A percentile compares a stretch with the other conserved stretches of the same genome.
These are phyloP conservation scores for Papiliotrema terrestris DNA, from an alignment of 1,284 basidiomycete genomes.

Conservation along the genomic window DNA sequence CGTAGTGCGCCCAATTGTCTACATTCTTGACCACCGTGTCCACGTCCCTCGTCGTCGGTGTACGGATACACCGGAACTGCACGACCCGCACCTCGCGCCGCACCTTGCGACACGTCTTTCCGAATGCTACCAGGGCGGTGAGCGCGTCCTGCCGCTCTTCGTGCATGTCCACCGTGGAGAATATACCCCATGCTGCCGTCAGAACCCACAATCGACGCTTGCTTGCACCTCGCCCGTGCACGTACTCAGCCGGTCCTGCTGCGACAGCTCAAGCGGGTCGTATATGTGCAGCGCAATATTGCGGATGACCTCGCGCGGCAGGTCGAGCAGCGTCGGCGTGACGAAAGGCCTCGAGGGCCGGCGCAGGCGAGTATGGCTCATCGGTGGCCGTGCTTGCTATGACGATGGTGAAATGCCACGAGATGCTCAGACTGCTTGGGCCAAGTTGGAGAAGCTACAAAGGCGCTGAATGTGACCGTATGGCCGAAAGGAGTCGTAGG, in stretches of 20 bases:
- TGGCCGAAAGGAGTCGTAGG: no score
- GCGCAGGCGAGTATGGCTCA: no score
- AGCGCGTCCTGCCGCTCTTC: conserved; percentile 34
- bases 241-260: conserved; percentile 43
- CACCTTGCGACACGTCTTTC: conserved; percentile 25
- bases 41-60: conserved; percentile 20
- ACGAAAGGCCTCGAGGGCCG: no score
- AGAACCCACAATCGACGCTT: neutral
- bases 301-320: conserved; percentile 33
- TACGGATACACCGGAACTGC: conserved; percentile 39
- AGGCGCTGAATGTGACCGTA: no score
- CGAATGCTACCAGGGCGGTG: conserved; percentile 30
- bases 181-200: conserved; percentile 37
- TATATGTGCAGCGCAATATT: conserved; percentile 37
- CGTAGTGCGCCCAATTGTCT: conserved; percentile 37
- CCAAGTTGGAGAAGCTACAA: no score
- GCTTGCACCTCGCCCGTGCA: conserved; percentile 1
- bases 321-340: conserved; percentile 11
- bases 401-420: no score
- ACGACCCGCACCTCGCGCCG: conserved; percentile 32
- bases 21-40: conserved; percentile 24
- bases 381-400: no score
- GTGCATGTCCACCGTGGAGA: conserved; percentile 44
- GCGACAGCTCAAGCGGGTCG: conserved; percentile 37
- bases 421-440: no score